Conservation (phyloP, 2,329 filamentous ascomycete genomes). For the Ceratocystis huliohia region DNA sequence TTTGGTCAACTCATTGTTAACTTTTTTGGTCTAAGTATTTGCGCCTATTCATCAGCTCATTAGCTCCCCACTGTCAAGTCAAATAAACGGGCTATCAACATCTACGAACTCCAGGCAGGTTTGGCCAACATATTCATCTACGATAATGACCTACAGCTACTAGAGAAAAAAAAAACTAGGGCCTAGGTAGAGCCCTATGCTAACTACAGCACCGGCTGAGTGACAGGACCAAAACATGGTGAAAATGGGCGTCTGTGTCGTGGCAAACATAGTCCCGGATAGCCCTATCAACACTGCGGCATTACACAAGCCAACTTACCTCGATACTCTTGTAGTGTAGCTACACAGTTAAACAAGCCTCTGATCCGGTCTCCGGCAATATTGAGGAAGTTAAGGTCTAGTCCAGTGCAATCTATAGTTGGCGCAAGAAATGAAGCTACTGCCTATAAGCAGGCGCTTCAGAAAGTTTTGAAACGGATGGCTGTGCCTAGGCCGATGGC, state of each 20-base stretch:
- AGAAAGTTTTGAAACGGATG: constrained; percentile 53
- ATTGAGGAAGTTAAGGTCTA: constrained; percentile 55
- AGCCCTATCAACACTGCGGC: neutral
- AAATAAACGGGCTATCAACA: constrained; percentile 64
- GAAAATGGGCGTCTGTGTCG: constrained; percentile 49
- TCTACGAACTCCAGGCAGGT: constrained; percentile 65
- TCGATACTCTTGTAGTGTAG: neutral
- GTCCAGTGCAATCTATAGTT: constrained; percentile 48
- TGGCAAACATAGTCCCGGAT: constrained; percentile 38
- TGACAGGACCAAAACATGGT: constrained; percentile 51
- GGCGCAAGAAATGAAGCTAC: constrained; percentile 55
- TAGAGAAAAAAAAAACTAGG: constrained; percentile 48
- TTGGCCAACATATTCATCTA: constrained; percentile 67
- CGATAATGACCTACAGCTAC: constrained; percentile 59
- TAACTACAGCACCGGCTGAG: constrained; percentile 57
- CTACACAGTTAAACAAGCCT: constrained; percentile 47
- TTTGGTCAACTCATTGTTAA: no score
- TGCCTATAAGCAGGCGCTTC: constrained; percentile 53
- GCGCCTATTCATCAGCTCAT: constrained; percentile 49
- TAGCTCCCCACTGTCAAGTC: constrained; percentile 59
- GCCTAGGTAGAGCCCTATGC: constrained; percentile 56
- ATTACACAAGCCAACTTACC: neutral
- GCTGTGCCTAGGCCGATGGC: constrained; percentile 67
- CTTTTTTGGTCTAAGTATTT: no score
- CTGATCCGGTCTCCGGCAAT: constrained; percentile 51